A percentile compares a stretch with the other conserved stretches of the same genome.
Evolutionary conservation across 2,329 filamentous ascomycete species (phyloP).

Genomic region (Botrytis galanthina): DNA sequence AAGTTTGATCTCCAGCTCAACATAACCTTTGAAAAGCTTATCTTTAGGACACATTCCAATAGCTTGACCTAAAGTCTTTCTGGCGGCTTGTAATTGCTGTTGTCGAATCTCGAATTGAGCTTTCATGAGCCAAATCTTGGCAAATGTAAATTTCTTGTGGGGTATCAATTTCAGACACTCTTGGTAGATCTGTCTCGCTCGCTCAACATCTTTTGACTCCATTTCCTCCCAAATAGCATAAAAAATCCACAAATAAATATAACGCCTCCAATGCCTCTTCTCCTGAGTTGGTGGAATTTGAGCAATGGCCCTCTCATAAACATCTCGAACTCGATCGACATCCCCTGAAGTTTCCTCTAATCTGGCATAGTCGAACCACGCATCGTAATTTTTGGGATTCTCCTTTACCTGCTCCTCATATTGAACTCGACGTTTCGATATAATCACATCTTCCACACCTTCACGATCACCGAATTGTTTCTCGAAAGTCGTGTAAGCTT

Average conservation of each 20-base stretch:
- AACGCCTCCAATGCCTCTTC: constrained; percentile 94
- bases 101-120: constrained; percentile 93
- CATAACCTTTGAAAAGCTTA: constrained; percentile 89
- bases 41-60: constrained; percentile 96
- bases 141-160: constrained; percentile 96
- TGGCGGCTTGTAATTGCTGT: constrained; percentile 71
- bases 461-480: constrained; percentile 95
- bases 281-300: constrained; percentile 94
- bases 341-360: constrained; percentile 86
- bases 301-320: constrained; percentile 93
- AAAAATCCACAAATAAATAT: constrained; percentile 97
- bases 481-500: constrained; percentile 94
- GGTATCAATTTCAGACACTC: constrained; percentile 85
- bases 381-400: constrained; percentile 94
- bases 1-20: constrained; percentile 86
- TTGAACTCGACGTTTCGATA: constrained; percentile 88
- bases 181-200: constrained; percentile 86
- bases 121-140: constrained; percentile 92
- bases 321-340: constrained; percentile 78
- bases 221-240: constrained; percentile 95
- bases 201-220: constrained; percentile 72
- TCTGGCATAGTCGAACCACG: constrained; percentile 93
- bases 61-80: constrained; percentile 85
- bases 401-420: constrained; percentile 95
- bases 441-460: constrained; percentile 90